Evolutionary conservation across 2,329 filamentous ascomycete genomes (phyloP).

Genomic region (Phyllosticta ampelicida): DNA sequence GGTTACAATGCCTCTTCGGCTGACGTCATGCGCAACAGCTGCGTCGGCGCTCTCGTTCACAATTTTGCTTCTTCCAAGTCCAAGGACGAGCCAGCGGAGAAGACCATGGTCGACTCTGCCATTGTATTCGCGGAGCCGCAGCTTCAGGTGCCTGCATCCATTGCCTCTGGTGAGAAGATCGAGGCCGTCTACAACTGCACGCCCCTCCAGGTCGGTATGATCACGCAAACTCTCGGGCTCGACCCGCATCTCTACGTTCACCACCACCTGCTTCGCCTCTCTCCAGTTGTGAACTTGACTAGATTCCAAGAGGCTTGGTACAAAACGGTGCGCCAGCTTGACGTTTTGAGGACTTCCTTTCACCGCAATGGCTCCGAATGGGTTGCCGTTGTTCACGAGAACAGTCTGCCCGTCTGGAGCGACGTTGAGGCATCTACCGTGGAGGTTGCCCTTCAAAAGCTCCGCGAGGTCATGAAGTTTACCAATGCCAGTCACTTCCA

Average conservation of each 20-base stretch:
- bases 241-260: slow-evolving; percentile 44
- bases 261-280: slow-evolving; percentile 25
- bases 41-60: slow-evolving; percentile 16
- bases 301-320: slow-evolving; percentile 29
- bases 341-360: slow-evolving; percentile 44
- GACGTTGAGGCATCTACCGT: slow-evolving; percentile 20
- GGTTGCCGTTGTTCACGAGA: slow-evolving; percentile 35
- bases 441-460: slow-evolving; percentile 44
- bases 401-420: slow-evolving; percentile 36
- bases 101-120: background rate
- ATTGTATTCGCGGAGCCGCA: background rate
- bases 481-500: slow-evolving; percentile 29
- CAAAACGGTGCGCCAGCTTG: slow-evolving; percentile 19
- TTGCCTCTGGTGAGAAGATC: slow-evolving; percentile 16
- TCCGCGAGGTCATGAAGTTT: slow-evolving; percentile 32
- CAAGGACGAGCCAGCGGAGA: background rate
- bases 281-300: slow-evolving; percentile 21
- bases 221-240: slow-evolving; percentile 64
- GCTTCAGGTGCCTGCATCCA: background rate
- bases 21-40: slow-evolving; percentile 26
- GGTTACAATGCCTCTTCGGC: slow-evolving; percentile 22
- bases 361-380: background rate
- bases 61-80: background rate
- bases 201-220: slow-evolving; percentile 31
- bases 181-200: slow-evolving; percentile 34